Base-by-base conservation (phyloP, 2,329 filamentous ascomycete genomes). In the Lachnellula occidentalis region DNA sequence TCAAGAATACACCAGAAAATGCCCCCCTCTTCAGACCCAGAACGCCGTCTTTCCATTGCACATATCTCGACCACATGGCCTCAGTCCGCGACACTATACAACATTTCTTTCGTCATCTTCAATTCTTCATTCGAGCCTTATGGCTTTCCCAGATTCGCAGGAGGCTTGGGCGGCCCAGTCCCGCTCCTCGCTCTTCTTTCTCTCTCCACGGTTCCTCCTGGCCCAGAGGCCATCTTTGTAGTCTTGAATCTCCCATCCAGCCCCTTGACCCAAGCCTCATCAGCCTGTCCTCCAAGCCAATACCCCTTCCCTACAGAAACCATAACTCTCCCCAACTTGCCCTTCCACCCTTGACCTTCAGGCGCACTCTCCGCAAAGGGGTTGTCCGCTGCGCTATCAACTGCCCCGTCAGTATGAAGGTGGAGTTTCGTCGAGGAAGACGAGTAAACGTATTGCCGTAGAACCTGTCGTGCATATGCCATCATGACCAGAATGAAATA, bases 401-500 rank as follows among this genome's bases (percentile, higher is more conserved):
- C 68, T 14, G 50, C 53, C 14, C 64, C 62, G 57, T 69, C 68
- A n/a, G 60, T 68, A 37, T 69, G 66, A 1, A 69, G 45, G 34
- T 69, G 66, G 17, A 67, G 45, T 45, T 67, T 67, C 22, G 56
- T 45, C 6, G 64, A 60, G 12, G 61, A 64, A n/a, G 74, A 74
- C 15, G 75, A 70, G 60, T 81, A 78, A 48, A 87, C 78, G 68
- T 89, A 83, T 62, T 85, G 84, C 56, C 88, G 81, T 48, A 96
- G 73, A 14, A 89, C 86, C 67, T 86, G 82, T 59, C 90, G 82
- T 3, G 92, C 90, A 70, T 88, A 94, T 6, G 89, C 84, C 72
- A 95, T 84, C 69, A 95, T 83, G 51, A 96, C 80, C 37, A 96
- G 75, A 62, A 88, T 83, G 64, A 95, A 92, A 74, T 96, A 96